Conservation (phyloP, 1,284 basidiomycete genomes). For the Papiliotrema terrestris region DNA sequence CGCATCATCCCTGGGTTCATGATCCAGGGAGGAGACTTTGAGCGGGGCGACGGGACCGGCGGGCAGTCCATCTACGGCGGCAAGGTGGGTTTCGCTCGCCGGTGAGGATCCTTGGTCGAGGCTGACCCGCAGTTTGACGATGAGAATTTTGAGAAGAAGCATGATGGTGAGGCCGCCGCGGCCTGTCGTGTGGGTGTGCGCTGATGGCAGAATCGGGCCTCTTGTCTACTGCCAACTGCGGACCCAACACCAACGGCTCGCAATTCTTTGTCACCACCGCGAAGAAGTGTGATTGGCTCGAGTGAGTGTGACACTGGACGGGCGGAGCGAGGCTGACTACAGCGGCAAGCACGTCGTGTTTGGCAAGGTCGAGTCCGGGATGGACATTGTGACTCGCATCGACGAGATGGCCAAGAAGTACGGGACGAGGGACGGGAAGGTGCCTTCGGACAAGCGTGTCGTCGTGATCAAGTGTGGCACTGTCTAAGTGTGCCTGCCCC, state of each 20-base stretch:
- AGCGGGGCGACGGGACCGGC: slow-evolving; percentile 58
- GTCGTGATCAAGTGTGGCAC: slow-evolving; percentile 46
- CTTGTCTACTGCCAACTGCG: slow-evolving; percentile 76
- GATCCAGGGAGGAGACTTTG: slow-evolving; percentile 66
- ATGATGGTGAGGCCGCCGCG: slow-evolving; percentile 54
- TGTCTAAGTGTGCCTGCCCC: slow-evolving; percentile 9
- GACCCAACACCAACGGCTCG: slow-evolving; percentile 47
- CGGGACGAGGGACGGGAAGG: slow-evolving; percentile 41
- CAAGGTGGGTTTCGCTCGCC: slow-evolving; percentile 18
- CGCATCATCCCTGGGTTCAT: slow-evolving; percentile 66
- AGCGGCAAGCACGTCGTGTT: slow-evolving; percentile 64
- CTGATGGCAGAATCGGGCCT: slow-evolving; percentile 36
- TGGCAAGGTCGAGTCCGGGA: slow-evolving; percentile 78
- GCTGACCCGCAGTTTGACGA: slow-evolving; percentile 51
- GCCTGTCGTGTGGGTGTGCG: background rate
- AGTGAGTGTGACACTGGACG: slow-evolving; percentile 27
- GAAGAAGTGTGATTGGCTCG: slow-evolving; percentile 59
- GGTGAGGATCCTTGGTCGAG: background rate
- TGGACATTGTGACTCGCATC: slow-evolving; percentile 69
- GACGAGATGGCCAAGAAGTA: slow-evolving; percentile 60
- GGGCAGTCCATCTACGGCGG: slow-evolving; percentile 32
- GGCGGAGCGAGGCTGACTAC: slow-evolving; percentile 1
- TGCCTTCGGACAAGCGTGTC: slow-evolving; percentile 36
- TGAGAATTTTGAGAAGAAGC: slow-evolving; percentile 82
- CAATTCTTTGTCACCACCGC: slow-evolving; percentile 69